Evolutionary conservation across 306 rosid species (phyloP).

Genomic region (Fagus crenata): DNA sequence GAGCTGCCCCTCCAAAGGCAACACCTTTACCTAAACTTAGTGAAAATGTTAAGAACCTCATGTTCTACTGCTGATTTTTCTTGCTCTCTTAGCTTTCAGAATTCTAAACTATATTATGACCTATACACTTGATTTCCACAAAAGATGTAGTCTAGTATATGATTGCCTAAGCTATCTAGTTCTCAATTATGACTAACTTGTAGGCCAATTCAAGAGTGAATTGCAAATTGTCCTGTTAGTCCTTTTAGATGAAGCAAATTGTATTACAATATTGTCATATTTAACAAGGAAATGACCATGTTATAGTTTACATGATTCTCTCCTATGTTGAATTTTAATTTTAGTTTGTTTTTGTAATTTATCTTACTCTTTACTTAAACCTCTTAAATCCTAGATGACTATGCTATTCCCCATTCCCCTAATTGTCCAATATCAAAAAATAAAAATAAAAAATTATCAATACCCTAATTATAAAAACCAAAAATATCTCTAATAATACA

Average conservation of each 20-base stretch:
- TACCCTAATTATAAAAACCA: too few species aligned
- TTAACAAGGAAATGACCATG: background rate
- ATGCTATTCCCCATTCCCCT: too few species aligned
- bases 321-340: too few species aligned
- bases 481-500: too few species aligned
- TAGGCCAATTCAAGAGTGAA: constrained; percentile 15
- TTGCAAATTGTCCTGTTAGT: background rate
- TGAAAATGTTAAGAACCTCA: constrained; percentile 84
- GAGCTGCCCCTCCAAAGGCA: constrained; percentile 85
- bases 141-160: constrained; percentile 17
- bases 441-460: too few species aligned
- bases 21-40: constrained; percentile 76
- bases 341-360: too few species aligned
- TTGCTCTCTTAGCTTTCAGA: constrained; percentile 8
- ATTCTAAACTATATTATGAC: background rate
- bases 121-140: constrained; percentile 1
- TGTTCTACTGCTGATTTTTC: constrained; percentile 79
- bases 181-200: constrained; percentile 15
- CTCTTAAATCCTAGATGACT: too few species aligned
- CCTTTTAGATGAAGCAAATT: background rate
- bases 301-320: background rate
- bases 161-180: constrained; percentile 25
- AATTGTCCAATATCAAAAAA: too few species aligned
- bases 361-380: too few species aligned
- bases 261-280: background rate